Conservation (phyloP, 129 eudicot genomes). For the Apium graveolens region DNA sequence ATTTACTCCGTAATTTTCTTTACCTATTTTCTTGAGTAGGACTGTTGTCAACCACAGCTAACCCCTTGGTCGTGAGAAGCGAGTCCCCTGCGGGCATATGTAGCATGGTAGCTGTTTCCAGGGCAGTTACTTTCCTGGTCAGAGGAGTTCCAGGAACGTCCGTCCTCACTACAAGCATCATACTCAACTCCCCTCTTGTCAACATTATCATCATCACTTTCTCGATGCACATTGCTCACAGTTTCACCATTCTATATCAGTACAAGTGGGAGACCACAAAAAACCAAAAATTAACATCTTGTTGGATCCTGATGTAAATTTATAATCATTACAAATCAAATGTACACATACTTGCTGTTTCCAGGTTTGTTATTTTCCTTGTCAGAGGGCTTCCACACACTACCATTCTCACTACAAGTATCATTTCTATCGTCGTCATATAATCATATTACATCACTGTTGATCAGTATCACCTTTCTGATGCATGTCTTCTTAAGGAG, state of each 20-base stretch:
- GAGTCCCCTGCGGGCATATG: constrained; percentile 12
- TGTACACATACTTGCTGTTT: background rate
- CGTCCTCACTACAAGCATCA: constrained; percentile 11
- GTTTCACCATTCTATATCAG: constrained; percentile 21
- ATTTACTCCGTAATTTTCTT: no score
- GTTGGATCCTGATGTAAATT: no score
- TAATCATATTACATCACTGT: no score
- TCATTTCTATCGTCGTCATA: background rate
- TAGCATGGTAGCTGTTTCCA: constrained; percentile 2
- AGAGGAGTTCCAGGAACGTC: background rate
- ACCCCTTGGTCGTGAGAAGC: constrained; percentile 24
- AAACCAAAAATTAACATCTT: no score
- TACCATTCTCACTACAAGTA: constrained; percentile 8
- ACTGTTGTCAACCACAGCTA: constrained; percentile 17
- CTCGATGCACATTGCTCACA: background rate
- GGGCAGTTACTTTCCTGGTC: constrained; percentile 16
- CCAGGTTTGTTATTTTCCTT: constrained; percentile 13
- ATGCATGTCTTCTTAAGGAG: no score
- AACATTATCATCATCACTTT: background rate
- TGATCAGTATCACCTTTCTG: no score
- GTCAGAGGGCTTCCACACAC: constrained; percentile 1
- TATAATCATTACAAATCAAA: no score
- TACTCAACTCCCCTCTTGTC: constrained; percentile 22
- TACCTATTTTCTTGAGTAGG: constrained; percentile 22
- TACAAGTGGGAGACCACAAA: background rate